Base-by-base conservation (phyloP, 768 basidiomycete genomes). In the Mycena pura region DNA sequence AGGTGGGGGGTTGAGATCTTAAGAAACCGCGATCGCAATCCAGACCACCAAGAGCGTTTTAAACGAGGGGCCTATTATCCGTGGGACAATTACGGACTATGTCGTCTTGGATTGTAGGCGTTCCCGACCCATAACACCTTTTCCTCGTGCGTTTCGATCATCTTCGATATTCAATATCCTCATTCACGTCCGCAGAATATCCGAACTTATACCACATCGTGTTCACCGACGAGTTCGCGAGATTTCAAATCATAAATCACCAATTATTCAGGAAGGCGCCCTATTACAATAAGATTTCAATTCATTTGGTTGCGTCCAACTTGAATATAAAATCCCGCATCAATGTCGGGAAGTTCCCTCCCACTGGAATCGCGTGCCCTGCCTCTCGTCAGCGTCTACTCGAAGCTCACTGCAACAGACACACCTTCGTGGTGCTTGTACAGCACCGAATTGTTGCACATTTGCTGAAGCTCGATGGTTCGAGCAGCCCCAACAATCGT, bases 361-460 rank as follows among this genome's bases (percentile, higher is more conserved):
- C 63, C 22, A 67, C 62, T 4, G 68, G 66, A 24, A 69, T 57
- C 17, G 62, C 36, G 47, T 69, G 68, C 28, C 68, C 68, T 69
- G 38, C 13, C 5, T 14, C 11, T 2, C 17, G 7, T 39, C 32
- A 31, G 31, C 2, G 8, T 21, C 17, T 2, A 27, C 21, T 25
- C 38, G n/a, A 36, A n/a, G 8, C 3, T 14, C 15, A 11, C 3
- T 3, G 2, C 17, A 34, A 31, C 2, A 17, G 10, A 57, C 62
- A 36, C 25, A 67, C 68, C 66, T 67, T 69, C 68, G 28, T 55
- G 14, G 27, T 69, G 68, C 1, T 41, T 50, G 27, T 39, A 32
- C 11, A 69, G 27, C 2, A 65, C 50, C 3, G 68, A 69, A 32
- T 44, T 63, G 43, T 43, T 63, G 60, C 66, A 67, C 47, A 61